Conservation (phyloP, 257 asterid species). For the Nicotiana noctiflora region DNA sequence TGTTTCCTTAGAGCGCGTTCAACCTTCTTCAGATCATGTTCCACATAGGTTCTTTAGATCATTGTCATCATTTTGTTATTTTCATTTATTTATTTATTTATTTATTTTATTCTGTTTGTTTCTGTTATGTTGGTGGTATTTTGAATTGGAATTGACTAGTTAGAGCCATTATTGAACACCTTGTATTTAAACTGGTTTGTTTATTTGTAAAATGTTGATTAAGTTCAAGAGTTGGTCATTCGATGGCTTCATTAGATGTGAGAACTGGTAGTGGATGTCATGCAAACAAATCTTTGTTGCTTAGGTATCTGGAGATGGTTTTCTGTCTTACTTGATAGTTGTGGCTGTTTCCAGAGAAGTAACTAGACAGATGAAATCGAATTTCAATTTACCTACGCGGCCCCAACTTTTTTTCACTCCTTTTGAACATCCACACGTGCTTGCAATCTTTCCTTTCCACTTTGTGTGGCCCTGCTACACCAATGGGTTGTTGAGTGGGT, state of each 20-base stretch:
- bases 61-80: background rate
- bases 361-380: background rate
- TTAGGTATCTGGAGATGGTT: background rate
- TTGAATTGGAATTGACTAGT: background rate
- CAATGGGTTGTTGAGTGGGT: conserved; percentile 5
- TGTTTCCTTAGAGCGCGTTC: conserved; percentile 81
- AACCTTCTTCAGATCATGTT: conserved; percentile 94
- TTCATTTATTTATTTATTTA: background rate
- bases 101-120: background rate
- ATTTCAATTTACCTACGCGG: background rate
- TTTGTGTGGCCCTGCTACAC: background rate
- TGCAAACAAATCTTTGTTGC: background rate
- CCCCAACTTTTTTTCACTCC: background rate
- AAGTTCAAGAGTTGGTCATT: background rate
- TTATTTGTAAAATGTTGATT: background rate
- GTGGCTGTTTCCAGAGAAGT: background rate
- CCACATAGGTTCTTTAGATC: conserved; percentile 75
- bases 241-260: background rate
- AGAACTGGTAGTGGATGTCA: background rate
- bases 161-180: background rate
- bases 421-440: background rate
- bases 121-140: background rate
- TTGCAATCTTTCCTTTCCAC: conserved; percentile 2
- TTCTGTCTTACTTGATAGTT: background rate
- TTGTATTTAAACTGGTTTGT: background rate